Conservation (phyloP, 805 yeast genomes). For the Candida easanensis region DNA sequence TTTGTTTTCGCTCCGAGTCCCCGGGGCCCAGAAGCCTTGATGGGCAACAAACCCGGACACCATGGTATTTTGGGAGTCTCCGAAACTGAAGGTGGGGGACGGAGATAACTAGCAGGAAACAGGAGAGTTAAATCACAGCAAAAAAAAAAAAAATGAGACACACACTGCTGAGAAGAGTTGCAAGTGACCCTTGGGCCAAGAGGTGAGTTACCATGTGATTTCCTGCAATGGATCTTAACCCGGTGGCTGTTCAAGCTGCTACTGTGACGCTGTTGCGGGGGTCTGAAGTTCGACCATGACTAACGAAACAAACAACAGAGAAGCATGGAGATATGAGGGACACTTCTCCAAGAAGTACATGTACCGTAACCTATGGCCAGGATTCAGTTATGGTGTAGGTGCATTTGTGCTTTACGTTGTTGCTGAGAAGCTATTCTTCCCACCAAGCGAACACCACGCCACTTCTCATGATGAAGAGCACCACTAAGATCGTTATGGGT, state of each 20-base stretch:
- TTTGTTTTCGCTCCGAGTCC: no score
- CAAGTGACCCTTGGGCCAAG: constrained; percentile 49
- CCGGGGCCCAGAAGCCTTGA: not conserved
- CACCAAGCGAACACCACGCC: constrained; percentile 15
- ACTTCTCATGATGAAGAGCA: constrained; percentile 14
- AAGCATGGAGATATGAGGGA: constrained; percentile 89
- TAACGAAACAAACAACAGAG: constrained; percentile 44
- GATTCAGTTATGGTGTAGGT: constrained; percentile 72
- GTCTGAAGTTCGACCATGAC: not conserved
- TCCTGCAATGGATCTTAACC: not conserved
- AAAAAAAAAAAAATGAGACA: constrained; percentile 21
- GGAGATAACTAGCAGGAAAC: no score
- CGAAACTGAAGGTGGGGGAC: no score
- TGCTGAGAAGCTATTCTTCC: constrained; percentile 27
- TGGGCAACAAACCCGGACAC: not conserved
- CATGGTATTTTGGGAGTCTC: not conserved
- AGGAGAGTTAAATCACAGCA: no score
- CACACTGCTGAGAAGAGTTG: constrained; percentile 17
- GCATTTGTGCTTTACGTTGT: constrained; percentile 67
- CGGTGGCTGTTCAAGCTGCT: not conserved
- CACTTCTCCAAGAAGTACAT: constrained; percentile 70
- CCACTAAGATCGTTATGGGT: no score
- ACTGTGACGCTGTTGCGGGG: not conserved
- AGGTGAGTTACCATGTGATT: constrained; percentile 29
- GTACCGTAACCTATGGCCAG: constrained; percentile 73